These are phyloP conservation scores for Fusarium sp. DNA, from an alignment of 2,329 filamentous ascomycete species.

Conservation along the genomic window DNA sequence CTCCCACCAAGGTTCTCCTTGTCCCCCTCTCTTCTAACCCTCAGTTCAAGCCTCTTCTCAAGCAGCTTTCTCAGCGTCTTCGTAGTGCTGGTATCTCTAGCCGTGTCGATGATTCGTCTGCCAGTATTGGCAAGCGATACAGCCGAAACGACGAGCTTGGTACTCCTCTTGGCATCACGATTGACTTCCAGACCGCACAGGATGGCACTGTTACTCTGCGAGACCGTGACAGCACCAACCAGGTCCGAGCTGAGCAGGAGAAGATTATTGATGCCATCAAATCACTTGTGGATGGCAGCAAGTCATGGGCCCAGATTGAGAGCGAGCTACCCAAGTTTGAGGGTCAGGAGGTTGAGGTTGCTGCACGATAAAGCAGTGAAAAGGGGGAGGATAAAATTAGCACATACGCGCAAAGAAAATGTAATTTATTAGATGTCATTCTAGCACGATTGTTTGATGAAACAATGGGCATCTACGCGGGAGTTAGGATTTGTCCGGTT, in stretches of 20 bases:
- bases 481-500: slow-evolving; percentile 25
- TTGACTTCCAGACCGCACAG: slow-evolving; percentile 95
- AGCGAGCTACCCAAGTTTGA: slow-evolving; percentile 86
- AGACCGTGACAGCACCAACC: slow-evolving; percentile 89
- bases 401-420: slow-evolving; percentile 21
- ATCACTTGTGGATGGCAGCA: slow-evolving; percentile 60
- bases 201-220: slow-evolving; percentile 88
- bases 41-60: slow-evolving; percentile 82
- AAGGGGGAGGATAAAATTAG: not conserved
- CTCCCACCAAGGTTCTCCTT: slow-evolving; percentile 95
- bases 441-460: slow-evolving; percentile 6
- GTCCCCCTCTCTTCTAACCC: slow-evolving; percentile 86
- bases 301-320: slow-evolving; percentile 76
- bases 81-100: slow-evolving; percentile 82
- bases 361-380: slow-evolving; percentile 46
- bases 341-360: slow-evolving; percentile 72
- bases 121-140: slow-evolving; percentile 94
- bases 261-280: slow-evolving; percentile 81
- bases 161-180: slow-evolving; percentile 91
- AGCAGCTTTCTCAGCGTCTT: slow-evolving; percentile 78
- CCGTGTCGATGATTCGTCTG: slow-evolving; percentile 89
- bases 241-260: slow-evolving; percentile 85
- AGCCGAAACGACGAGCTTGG: slow-evolving; percentile 95
- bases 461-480: slow-evolving; percentile 11
- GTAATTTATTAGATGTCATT: slow-evolving; percentile 41